Conservation (phyloP, 768 basidiomycete genomes). For the Pisolithus albus region DNA sequence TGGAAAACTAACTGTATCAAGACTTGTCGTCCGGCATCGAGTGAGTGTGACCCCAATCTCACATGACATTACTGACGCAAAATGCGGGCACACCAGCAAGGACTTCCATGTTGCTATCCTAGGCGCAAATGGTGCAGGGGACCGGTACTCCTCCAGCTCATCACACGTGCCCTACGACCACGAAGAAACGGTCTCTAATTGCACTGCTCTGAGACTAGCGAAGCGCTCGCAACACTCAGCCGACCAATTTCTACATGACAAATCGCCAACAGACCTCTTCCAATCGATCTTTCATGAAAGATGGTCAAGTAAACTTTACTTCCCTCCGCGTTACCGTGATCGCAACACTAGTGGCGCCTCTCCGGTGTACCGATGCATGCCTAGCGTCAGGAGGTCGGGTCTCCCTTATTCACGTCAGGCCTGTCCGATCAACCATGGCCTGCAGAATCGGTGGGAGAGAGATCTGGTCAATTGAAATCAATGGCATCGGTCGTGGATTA, state of each 20-base stretch:
- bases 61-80: conserved; percentile 2
- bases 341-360: conserved; percentile 4
- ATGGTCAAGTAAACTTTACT: conserved; percentile 45
- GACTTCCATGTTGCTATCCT: conserved; percentile 93
- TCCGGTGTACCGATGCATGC: conserved; percentile 47
- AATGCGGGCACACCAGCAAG: conserved; percentile 49
- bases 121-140: conserved; percentile 93
- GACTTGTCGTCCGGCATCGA: too few species aligned
- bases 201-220: conserved; percentile 84
- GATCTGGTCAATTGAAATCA: conserved; percentile 10
- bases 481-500: conserved; percentile 11
- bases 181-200: conserved; percentile 86
- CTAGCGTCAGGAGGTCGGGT: conserved; percentile 95
- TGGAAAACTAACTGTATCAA: too few species aligned
- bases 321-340: conserved; percentile 4
- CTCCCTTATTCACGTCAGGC: conserved; percentile 92
- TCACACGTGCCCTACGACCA: conserved; percentile 77
- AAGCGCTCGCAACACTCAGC: conserved; percentile 99
- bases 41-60: neutral
- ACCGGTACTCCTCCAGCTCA: conserved; percentile 84
- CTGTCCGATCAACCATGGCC: conserved; percentile 86
- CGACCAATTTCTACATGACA: conserved; percentile 94
- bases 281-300: conserved; percentile 71
- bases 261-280: conserved; percentile 89
- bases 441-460: conserved; percentile 75